These are phyloP conservation scores for Solanum bulbocastanum DNA, from an alignment of 257 asterid species.

Conservation along the genomic window DNA sequence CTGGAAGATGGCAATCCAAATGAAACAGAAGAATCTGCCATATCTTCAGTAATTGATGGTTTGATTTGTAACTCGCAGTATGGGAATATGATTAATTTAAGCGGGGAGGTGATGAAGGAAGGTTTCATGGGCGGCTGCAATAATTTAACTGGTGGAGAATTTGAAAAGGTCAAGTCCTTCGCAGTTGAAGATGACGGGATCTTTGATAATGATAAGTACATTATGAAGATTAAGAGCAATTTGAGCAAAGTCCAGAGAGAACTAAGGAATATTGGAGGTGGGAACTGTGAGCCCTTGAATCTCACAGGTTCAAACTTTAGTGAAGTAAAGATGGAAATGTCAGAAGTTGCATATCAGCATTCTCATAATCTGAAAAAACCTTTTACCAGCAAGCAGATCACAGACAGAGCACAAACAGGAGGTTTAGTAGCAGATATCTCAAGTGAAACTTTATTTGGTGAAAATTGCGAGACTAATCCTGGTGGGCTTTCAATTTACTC, in stretches of 20 bases:
- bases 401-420: constrained; percentile 7
- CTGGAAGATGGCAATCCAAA: constrained; percentile 15
- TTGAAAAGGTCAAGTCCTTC: constrained; percentile 16
- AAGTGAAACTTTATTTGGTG: constrained; percentile 7
- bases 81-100: constrained; percentile 9
- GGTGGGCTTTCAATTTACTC: not conserved
- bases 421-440: constrained; percentile 20
- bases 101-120: constrained; percentile 17
- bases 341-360: constrained; percentile 17
- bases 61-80: constrained; percentile 6
- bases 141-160: constrained; percentile 11
- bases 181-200: constrained; percentile 16
- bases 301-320: constrained; percentile 6
- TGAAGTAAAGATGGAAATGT: constrained; percentile 11
- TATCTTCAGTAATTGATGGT: constrained; percentile 16
- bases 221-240: constrained; percentile 10
- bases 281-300: constrained; percentile 5
- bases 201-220: constrained; percentile 10
- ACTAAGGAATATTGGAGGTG: constrained; percentile 12
- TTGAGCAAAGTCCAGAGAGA: constrained; percentile 14
- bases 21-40: constrained; percentile 7
- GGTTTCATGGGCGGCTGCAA: constrained; percentile 1
- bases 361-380: constrained; percentile 12
- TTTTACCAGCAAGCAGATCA: constrained; percentile 7
- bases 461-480: constrained; percentile 12